Percentiles rank a stretch among this genome's conserved stretches.
phyloP scores from a whole-genome alignment of 345 rosid species.

The Citrus trifoliata region DNA sequence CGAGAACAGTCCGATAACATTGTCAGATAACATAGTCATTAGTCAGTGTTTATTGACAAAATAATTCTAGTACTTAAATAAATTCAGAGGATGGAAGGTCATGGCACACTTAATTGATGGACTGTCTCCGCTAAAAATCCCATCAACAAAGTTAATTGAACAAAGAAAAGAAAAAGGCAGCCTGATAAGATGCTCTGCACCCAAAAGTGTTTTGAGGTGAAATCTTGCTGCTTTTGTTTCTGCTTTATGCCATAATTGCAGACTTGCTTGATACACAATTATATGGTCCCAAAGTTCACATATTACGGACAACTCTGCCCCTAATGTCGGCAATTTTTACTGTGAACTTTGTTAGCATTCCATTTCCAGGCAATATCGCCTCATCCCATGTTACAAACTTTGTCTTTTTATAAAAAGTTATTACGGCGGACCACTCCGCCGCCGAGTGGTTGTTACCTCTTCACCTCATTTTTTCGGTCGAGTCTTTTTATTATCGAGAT shows the following conservation, averaged over 20 bases:
- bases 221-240: neutral
- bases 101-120: neutral
- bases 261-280: neutral
- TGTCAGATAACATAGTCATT: no score
- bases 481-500: no score
- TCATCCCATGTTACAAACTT: neutral
- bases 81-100: neutral
- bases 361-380: neutral
- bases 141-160: neutral
- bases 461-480: no score
- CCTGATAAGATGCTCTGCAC: slow-evolving; percentile 13
- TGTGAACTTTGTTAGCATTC: no score
- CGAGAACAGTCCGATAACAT: no score
- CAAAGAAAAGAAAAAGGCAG: neutral
- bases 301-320: neutral
- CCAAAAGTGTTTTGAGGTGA: neutral
- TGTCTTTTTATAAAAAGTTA: neutral
- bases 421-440: no score
- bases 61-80: neutral
- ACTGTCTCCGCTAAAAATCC: neutral
- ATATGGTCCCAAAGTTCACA: neutral
- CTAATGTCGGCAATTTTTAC: neutral
- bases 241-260: neutral
- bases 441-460: no score
- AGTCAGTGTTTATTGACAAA: neutral